These are phyloP conservation scores for Trichopus zeylanicus DNA, from an alignment of 116 monocot species.

Conservation along the genomic window DNA sequence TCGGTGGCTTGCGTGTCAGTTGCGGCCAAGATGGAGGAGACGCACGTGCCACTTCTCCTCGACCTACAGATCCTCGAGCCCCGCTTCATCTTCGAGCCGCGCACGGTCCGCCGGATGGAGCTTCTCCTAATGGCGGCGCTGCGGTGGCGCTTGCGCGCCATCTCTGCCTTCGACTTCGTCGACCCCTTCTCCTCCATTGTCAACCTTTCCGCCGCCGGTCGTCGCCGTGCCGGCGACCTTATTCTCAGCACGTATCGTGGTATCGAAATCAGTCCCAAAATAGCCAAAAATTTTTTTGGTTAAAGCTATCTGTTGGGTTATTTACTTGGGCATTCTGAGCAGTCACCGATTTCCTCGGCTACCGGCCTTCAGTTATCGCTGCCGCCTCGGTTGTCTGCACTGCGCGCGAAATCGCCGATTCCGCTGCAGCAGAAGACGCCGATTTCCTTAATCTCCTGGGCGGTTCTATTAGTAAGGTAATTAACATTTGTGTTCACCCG, in stretches of 20 bases:
- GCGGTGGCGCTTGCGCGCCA: slow-evolving; percentile 60
- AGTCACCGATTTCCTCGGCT: slow-evolving; percentile 42
- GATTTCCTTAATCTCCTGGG: not conserved
- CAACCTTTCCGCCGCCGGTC: not conserved
- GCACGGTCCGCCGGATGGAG: slow-evolving; percentile 67
- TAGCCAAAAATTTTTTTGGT: not conserved
- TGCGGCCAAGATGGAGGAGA: slow-evolving; percentile 90
- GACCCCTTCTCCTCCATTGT: slow-evolving; percentile 23
- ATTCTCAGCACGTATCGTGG: slow-evolving; percentile 27
- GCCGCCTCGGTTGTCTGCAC: slow-evolving; percentile 34
- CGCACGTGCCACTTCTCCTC: slow-evolving; percentile 41
- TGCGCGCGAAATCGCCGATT: slow-evolving; percentile 12
- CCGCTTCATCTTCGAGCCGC: slow-evolving; percentile 46
- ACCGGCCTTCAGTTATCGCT: slow-evolving; percentile 33
- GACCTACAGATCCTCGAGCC: slow-evolving; percentile 48
- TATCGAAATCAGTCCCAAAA: slow-evolving; percentile 3
- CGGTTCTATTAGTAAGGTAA: slow-evolving; percentile 26
- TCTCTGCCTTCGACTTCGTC: slow-evolving; percentile 75
- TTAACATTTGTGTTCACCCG: not conserved
- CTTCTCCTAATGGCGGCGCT: slow-evolving; percentile 63
- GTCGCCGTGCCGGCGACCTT: slow-evolving; percentile 19
- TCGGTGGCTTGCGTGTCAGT: slow-evolving; percentile 74
- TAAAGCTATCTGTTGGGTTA: not conserved
- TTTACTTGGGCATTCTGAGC: not conserved
- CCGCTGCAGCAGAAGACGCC: not conserved